A percentile compares a stretch with the other conserved stretches of the same genome.
These are phyloP conservation scores for Pichia sp. DNA, from an alignment of 1,139 yeast genomes.

Conservation along the genomic window DNA sequence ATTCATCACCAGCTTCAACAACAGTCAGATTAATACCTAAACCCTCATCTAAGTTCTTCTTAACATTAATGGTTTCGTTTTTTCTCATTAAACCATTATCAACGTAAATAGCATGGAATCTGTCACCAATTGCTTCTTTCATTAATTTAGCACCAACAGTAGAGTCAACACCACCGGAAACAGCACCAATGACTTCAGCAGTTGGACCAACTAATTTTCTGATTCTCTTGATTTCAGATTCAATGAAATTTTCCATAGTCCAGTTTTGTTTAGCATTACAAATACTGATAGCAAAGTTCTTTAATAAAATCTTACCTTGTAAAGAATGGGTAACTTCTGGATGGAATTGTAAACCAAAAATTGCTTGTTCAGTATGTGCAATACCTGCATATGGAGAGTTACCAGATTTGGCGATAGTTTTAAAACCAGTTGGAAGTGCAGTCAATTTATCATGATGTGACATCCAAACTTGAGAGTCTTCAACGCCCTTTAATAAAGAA, in stretches of 20 bases:
- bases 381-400: conserved; percentile 97
- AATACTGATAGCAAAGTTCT: conserved; percentile 87
- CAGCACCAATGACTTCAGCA: conserved; percentile 99
- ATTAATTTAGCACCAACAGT: conserved; percentile 98
- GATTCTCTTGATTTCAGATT: conserved; percentile 91
- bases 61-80: conserved; percentile 84
- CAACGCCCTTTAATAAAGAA: conserved; percentile 79
- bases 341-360: conserved; percentile 97
- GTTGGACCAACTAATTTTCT: conserved; percentile 89
- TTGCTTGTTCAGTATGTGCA: conserved; percentile 62
- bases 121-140: conserved; percentile 97
- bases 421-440: conserved; percentile 84
- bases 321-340: conserved; percentile 98
- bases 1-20: conserved; percentile 89
- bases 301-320: conserved; percentile 80
- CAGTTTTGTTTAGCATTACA: conserved; percentile 86
- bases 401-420: conserved; percentile 82
- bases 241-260: conserved; percentile 98
- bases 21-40: conserved; percentile 92
- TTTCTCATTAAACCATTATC: conserved; percentile 97
- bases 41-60: conserved; percentile 84
- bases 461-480: conserved; percentile 98
- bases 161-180: conserved; percentile 98
- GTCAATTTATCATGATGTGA: conserved; percentile 96
- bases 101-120: conserved; percentile 97